Conservation (phyloP, 345 rosid genomes). For the Zanthoxylum bungeanum region DNA sequence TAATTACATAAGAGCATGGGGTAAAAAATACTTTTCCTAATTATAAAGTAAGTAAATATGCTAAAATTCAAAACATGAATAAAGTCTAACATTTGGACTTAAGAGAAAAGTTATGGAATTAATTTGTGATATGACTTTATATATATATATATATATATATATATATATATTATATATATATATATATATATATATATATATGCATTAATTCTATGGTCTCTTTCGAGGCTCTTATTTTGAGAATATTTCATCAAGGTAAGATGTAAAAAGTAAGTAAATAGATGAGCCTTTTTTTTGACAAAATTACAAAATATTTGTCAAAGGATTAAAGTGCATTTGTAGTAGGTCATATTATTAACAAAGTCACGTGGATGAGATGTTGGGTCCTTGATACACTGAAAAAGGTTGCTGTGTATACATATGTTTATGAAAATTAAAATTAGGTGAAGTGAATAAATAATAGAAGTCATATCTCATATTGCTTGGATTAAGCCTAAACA, state of each 20-base stretch:
- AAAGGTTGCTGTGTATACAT: background rate
- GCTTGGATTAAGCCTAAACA: no score
- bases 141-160: no score
- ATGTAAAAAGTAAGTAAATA: conserved; percentile 9
- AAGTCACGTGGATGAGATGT: conserved; percentile 23
- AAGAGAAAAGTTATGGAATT: background rate
- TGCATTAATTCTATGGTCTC: conserved; percentile 16
- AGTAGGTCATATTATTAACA: conserved; percentile 23
- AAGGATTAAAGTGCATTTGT: conserved; percentile 29
- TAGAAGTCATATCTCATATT: no score
- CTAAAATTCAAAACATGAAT: background rate
- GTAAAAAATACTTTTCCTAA: background rate
- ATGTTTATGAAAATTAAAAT: background rate
- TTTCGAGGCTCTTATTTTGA: conserved; percentile 8
- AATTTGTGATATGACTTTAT: background rate
- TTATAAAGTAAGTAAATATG: background rate
- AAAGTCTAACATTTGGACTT: conserved; percentile 10
- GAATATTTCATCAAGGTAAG: conserved; percentile 20
- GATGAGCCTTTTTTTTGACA: conserved; percentile 29
- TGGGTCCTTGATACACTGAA: background rate
- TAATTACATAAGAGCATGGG: background rate
- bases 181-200: no score
- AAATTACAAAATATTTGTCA: conserved; percentile 5
- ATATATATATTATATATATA: no score
- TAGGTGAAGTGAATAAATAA: background rate